A percentile compares a stretch with the other conserved stretches of the same genome.
phyloP scores from a whole-genome alignment of 805 yeast species.

The Metschnikowia dekortorum region DNA sequence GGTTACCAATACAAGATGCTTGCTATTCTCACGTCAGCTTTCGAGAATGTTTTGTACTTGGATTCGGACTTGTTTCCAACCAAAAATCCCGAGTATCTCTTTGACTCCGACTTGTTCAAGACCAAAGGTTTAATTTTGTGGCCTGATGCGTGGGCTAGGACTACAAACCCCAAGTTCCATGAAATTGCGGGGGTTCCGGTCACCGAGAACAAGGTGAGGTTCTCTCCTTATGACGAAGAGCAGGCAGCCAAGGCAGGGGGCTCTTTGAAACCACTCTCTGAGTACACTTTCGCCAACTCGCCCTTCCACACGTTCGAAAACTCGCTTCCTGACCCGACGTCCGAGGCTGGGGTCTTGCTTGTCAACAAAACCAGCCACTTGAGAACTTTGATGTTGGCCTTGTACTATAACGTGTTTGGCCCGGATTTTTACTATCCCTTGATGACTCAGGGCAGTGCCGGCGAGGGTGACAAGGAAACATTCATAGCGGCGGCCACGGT shows the following conservation, averaged over 20 bases:
- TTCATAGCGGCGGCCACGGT: slow-evolving; percentile 65
- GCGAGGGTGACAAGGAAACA: slow-evolving; percentile 80
- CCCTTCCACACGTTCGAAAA: slow-evolving; percentile 60
- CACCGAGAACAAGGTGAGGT: slow-evolving; percentile 30
- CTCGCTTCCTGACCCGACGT: slow-evolving; percentile 60
- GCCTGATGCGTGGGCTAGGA: slow-evolving; percentile 72
- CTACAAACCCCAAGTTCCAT: slow-evolving; percentile 57
- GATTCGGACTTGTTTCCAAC: slow-evolving; percentile 52
- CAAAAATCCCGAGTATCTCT: slow-evolving; percentile 41
- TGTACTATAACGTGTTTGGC: slow-evolving; percentile 63
- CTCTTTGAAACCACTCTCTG: slow-evolving; percentile 18
- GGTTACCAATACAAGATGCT: slow-evolving; percentile 52
- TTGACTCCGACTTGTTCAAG: slow-evolving; percentile 42
- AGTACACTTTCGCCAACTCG: slow-evolving; percentile 26
- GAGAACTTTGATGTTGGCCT: slow-evolving; percentile 52
- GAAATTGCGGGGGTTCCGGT: slow-evolving; percentile 46
- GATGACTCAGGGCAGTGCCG: slow-evolving; percentile 68
- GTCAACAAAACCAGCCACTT: slow-evolving; percentile 58
- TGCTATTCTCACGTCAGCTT: slow-evolving; percentile 59
- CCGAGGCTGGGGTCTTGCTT: slow-evolving; percentile 68
- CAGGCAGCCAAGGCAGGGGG: slow-evolving; percentile 32
- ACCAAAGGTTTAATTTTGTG: slow-evolving; percentile 49
- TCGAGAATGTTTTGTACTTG: slow-evolving; percentile 44
- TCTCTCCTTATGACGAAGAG: slow-evolving; percentile 31
- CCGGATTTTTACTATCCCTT: slow-evolving; percentile 64